Base-by-base conservation (phyloP, 768 basidiomycete genomes). In the Harrya chromipes region DNA sequence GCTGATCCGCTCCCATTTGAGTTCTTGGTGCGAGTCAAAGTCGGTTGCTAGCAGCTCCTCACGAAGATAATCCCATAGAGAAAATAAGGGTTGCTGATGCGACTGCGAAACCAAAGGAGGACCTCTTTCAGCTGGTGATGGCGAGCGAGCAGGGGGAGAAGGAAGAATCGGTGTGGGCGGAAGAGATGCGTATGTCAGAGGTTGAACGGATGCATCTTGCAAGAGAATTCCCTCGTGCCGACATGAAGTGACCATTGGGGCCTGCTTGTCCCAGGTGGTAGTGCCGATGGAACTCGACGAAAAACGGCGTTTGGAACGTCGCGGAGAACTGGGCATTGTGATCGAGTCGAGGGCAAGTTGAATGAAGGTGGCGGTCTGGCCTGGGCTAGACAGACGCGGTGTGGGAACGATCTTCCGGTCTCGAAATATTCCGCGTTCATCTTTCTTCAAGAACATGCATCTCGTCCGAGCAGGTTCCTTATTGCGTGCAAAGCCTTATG, bases 1-100 rank as follows among this genome's bases (percentile, higher is more conserved):
- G 64, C 90, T 87, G 48, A 99, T 94, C 13, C 97, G 77, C 62
- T 98, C 95, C 88, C 93, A 92, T 68, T 94, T 94, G 57, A 91
- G 74, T 63, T 94, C 93, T 59, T 95, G 91, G 55, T 93, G 90
- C 0, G 88, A 91, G 67, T 95, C 92, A 64, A 92, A 90, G 69
- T 95, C 91, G n/a, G 90, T 93, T 1, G 88, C 90, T 8, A 94
- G 71, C 6, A 94, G 75, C 60, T 95, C 93, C 62, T 94, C 90
- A 13, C 85, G 74, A 19, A 95, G 76, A 66, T 95, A 94, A 54
- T 94, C 93, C 93, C 93, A 95, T 19, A 95, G 63, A 4, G 91
- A 91, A 65, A 90, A 91, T 4, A 89, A 82, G 0, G 72, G 72
- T 4, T 67, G 72, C 5, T 67, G 64, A 42, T 63, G 61, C 35